These are phyloP conservation scores for Arabis hirsuta DNA, from an alignment of 345 rosid species.

Conservation along the genomic window DNA sequence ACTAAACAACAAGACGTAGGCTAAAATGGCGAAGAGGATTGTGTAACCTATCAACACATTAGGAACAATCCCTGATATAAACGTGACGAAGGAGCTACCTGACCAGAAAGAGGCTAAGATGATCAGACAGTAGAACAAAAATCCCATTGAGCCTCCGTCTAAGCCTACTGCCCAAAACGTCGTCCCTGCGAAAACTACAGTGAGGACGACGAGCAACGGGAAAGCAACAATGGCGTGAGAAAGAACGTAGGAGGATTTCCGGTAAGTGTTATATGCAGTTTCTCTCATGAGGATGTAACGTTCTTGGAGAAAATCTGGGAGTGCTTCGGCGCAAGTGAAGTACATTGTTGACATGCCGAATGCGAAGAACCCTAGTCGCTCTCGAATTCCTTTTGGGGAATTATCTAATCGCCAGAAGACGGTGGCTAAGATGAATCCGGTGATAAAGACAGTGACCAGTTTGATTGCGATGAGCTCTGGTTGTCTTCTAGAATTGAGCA, in stretches of 20 bases:
- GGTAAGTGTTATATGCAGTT: constrained; percentile 84
- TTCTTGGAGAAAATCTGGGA: constrained; percentile 92
- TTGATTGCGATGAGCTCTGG: constrained; percentile 84
- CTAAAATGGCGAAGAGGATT: constrained; percentile 80
- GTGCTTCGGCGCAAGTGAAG: constrained; percentile 95
- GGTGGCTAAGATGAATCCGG: constrained; percentile 94
- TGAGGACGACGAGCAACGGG: constrained; percentile 69
- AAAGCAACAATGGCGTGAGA: constrained; percentile 66
- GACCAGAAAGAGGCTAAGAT: constrained; percentile 90
- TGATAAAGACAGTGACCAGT: constrained; percentile 74
- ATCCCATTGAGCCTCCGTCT: constrained; percentile 79
- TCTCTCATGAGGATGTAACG: constrained; percentile 98
- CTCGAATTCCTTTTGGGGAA: constrained; percentile 89
- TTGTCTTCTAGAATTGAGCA: constrained; percentile 66
- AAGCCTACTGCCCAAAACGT: constrained; percentile 94
- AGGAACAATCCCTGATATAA: constrained; percentile 88
- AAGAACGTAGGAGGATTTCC: constrained; percentile 87
- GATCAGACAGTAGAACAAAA: constrained; percentile 69
- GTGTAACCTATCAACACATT: constrained; percentile 97
- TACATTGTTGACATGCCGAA: constrained; percentile 98
- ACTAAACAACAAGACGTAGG: constrained; percentile 88
- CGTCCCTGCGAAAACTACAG: constrained; percentile 64
- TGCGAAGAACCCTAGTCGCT: constrained; percentile 85
- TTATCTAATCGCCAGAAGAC: constrained; percentile 83
- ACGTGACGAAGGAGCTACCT: constrained; percentile 92